Percentiles rank a stretch among this genome's conserved stretches.
These are phyloP conservation scores for Pneumocystis wakefieldiae DNA, from an alignment of 1,139 yeast genomes.

Conservation along the genomic window DNA sequence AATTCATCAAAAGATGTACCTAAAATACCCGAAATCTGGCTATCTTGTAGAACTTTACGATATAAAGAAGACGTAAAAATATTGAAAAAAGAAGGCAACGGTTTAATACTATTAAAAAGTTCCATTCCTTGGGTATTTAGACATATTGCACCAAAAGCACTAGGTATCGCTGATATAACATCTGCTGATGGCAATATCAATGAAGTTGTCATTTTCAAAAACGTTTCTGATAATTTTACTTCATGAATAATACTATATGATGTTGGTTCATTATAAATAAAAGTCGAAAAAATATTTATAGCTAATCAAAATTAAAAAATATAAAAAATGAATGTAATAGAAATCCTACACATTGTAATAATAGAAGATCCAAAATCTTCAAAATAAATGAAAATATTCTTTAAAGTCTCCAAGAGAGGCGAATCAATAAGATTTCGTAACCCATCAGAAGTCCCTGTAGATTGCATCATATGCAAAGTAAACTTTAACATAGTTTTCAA, in stretches of 20 bases:
- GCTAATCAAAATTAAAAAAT: constrained; percentile 25
- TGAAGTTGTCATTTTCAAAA: constrained; percentile 39
- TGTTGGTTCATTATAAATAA: constrained; percentile 84
- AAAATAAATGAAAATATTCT: constrained; percentile 44
- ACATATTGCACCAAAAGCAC: constrained; percentile 69
- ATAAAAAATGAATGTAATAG: background rate
- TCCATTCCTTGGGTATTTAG: constrained; percentile 60
- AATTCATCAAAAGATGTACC: constrained; percentile 70
- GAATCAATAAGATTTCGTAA: constrained; percentile 78
- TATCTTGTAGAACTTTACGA: constrained; percentile 35
- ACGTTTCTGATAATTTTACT: constrained; percentile 53
- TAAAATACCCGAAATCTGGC: constrained; percentile 38
- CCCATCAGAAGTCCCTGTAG: constrained; percentile 63
- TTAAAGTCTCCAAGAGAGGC: constrained; percentile 48
- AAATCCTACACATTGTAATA: constrained; percentile 26
- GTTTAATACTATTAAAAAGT: constrained; percentile 35
- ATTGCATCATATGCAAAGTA: constrained; percentile 47
- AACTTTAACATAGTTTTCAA: constrained; percentile 38
- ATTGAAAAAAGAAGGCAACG: constrained; percentile 38
- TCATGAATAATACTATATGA: constrained; percentile 71
- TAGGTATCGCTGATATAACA: constrained; percentile 50
- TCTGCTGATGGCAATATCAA: constrained; percentile 40
- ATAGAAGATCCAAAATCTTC: constrained; percentile 53
- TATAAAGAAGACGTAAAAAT: constrained; percentile 35
- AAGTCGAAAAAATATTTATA: constrained; percentile 51